phyloP scores from a whole-genome alignment of 1,139 yeast species.

The Suhomyces anneliseae region DNA sequence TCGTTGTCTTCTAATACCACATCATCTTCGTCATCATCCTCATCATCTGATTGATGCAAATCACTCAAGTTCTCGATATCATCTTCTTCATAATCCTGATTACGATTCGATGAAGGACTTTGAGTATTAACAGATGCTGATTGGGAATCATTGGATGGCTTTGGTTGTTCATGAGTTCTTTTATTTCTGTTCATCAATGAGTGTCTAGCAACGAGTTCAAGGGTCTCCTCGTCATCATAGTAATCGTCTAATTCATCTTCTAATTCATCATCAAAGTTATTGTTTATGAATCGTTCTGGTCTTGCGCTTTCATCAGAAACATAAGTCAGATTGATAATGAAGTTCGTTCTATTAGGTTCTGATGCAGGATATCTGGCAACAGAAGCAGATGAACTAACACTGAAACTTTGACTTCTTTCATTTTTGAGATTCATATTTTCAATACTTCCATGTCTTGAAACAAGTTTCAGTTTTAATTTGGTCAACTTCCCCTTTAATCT shows the following conservation, averaged over 20 bases:
- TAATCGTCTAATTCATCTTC: conserved; percentile 15
- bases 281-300: neutral
- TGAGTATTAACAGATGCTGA: neutral
- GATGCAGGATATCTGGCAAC: conserved; percentile 5
- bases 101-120: neutral
- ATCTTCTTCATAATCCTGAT: conserved; percentile 28
- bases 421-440: neutral
- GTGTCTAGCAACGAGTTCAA: conserved; percentile 12
- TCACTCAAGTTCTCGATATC: conserved; percentile 35
- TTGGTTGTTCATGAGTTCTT: neutral
- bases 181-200: neutral
- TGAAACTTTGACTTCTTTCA: conserved; percentile 5
- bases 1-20: conserved; percentile 18
- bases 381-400: neutral
- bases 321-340: neutral
- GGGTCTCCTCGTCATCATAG: conserved; percentile 14
- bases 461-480: conserved; percentile 19
- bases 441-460: neutral
- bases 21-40: conserved; percentile 29
- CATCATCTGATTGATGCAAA: conserved; percentile 40
- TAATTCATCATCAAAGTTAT: conserved; percentile 1
- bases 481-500: conserved; percentile 23
- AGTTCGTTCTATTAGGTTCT: conserved; percentile 11
- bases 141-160: neutral
- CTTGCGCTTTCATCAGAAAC: neutral